Evolutionary conservation across 371 early-diverging fungal genomes (phyloP).

Genomic region (Mucor velutinosus): DNA sequence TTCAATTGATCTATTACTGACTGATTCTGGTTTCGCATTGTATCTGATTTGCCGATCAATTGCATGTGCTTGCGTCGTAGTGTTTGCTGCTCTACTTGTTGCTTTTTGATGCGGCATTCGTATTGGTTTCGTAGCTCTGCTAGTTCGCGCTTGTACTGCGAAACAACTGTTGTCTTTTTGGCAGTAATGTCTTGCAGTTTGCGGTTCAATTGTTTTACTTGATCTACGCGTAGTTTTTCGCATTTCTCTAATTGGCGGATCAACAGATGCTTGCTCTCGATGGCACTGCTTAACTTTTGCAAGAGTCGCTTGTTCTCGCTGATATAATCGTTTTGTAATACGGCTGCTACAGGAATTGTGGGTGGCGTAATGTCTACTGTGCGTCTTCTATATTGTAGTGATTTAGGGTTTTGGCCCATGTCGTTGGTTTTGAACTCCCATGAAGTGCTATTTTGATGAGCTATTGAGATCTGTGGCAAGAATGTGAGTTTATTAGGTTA

Average conservation of each 20-base stretch:
- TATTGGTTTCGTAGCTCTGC: slow-evolving; percentile 39
- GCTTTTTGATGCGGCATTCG: slow-evolving; percentile 66
- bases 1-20: slow-evolving; percentile 47
- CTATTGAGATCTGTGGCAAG: neutral
- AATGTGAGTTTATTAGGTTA: neutral
- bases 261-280: slow-evolving; percentile 43
- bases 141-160: slow-evolving; percentile 29
- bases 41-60: slow-evolving; percentile 46
- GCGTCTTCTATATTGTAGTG: slow-evolving; percentile 12
- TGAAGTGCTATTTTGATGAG: neutral
- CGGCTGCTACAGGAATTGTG: neutral
- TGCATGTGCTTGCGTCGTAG: slow-evolving; percentile 59
- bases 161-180: slow-evolving; percentile 14
- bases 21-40: slow-evolving; percentile 48
- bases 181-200: slow-evolving; percentile 22
- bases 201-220: slow-evolving; percentile 54
- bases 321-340: neutral
- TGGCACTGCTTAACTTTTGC: slow-evolving; percentile 8
- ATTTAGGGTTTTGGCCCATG: neutral
- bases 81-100: slow-evolving; percentile 63
- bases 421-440: neutral
- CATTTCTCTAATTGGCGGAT: slow-evolving; percentile 50
- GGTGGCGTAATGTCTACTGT: slow-evolving; percentile 13
- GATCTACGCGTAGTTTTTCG: slow-evolving; percentile 50
- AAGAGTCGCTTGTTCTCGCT: slow-evolving; percentile 12